phyloP scores from a whole-genome alignment of 768 basidiomycete species.

The Asterophora lycoperdoides region DNA sequence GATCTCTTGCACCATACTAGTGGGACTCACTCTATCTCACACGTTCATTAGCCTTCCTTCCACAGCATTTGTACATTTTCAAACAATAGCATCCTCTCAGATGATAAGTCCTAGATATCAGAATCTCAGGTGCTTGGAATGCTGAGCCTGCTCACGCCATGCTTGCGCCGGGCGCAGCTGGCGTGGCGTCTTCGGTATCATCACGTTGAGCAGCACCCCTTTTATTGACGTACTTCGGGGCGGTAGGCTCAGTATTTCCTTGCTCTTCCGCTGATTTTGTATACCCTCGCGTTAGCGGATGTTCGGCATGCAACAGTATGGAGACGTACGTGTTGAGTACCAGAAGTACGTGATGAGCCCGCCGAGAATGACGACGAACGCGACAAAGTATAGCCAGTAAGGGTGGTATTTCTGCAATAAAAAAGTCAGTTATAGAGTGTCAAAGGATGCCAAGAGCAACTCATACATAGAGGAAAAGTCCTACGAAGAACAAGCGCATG shows the following conservation, averaged over 20 bases:
- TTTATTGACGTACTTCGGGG: constrained; percentile 20
- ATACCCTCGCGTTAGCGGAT: no score
- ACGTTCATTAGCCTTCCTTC: background rate
- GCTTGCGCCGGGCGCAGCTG: background rate
- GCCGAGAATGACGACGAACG: constrained; percentile 63
- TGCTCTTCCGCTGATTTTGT: background rate
- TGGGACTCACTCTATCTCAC: background rate
- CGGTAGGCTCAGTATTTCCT: constrained; percentile 18
- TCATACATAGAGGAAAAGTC: constrained; percentile 47
- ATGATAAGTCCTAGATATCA: background rate
- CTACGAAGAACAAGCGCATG: constrained; percentile 20
- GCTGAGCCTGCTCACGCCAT: background rate
- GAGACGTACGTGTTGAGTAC: constrained; percentile 69
- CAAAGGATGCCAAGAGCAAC: background rate
- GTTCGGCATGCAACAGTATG: background rate
- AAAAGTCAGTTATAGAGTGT: background rate
- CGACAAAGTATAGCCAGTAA: constrained; percentile 86
- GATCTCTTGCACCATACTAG: no score
- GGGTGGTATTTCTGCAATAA: constrained; percentile 64
- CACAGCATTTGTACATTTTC: background rate
- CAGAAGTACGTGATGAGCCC: constrained; percentile 87
- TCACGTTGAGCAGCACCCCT: constrained; percentile 12
- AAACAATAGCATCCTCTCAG: constrained; percentile 1
- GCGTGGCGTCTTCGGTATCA: background rate
- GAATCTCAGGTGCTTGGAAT: no score